phyloP scores from a whole-genome alignment of 2,329 filamentous ascomycete genomes.

The Cladophialophora carrionii region DNA sequence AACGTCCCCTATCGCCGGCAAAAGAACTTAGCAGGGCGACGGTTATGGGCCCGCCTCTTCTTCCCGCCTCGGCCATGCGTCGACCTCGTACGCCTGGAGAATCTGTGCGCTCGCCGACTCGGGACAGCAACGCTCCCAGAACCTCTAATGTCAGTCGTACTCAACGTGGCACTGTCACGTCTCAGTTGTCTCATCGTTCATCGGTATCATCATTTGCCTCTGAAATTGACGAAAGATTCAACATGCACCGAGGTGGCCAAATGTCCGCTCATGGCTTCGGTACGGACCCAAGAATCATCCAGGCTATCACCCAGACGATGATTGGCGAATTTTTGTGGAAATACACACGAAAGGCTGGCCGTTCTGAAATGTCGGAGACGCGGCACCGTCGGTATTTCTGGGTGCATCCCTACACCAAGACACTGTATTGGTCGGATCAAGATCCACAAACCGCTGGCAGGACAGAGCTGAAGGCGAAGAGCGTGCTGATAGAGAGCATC shows the following conservation, averaged over 20 bases:
- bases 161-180: constrained; percentile 43
- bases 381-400: constrained; percentile 96
- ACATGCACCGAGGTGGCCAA: constrained; percentile 65
- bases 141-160: constrained; percentile 37
- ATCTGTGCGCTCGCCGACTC: constrained; percentile 51
- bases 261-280: constrained; percentile 64
- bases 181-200: constrained; percentile 66
- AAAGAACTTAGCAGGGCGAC: constrained; percentile 23
- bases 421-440: constrained; percentile 92
- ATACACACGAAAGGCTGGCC: constrained; percentile 93
- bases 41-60: constrained; percentile 80
- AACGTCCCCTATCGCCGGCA: constrained; percentile 56
- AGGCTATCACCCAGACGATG: constrained; percentile 99
- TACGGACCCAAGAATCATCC: constrained; percentile 96
- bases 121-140: constrained; percentile 64
- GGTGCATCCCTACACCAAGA: constrained; percentile 97
- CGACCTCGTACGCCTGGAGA: constrained; percentile 67
- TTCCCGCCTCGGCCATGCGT: constrained; percentile 75
- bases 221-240: constrained; percentile 89
- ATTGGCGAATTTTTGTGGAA: constrained; percentile 99
- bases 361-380: constrained; percentile 83
- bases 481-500: constrained; percentile 89
- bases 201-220: constrained; percentile 96
- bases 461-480: constrained; percentile 78
- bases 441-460: constrained; percentile 82